Evolutionary conservation across 495 filamentous ascomycete species (phyloP), one percentile per base, ranked within the genome.

Genomic region (Monascus purpureus): DNA sequence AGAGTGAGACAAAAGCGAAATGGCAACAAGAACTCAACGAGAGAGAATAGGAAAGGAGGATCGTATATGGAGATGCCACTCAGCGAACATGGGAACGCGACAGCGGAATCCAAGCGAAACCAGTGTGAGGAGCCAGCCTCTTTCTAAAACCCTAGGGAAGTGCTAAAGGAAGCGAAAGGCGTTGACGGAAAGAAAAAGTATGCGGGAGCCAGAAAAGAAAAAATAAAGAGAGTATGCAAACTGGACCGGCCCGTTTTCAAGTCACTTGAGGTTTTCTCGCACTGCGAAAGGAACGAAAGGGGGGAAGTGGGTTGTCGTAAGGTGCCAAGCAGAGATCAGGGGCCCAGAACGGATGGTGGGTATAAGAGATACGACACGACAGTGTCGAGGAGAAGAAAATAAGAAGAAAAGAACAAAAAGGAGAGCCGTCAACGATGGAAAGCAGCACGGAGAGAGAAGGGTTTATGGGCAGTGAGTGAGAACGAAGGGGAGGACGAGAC

Each of bases 201-300:
- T 38, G 35, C 34, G 38, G 32, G 28, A 33, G 23, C 35, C 25
- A 35, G 45, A 41, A 40, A 45, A 43, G 42, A 45, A 38, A 40
- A 52, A 47, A 42, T 45, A 38, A 45, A 44, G 30, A 37, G 43
- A 38, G 40, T 49, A 28, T 37, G 38, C 50, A 45, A 47, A 61
- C 49, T 56, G 50, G 60, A 47, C 59, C 59, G 56, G 59, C 59
- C 57, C 47, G 34, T 42, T 53, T 43, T 36, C 40, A 51, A 48
- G 47, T 43, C 53, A 58, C 50, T 59, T 45, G 17, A 37, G 14
- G 23, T 31, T 37, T 49, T 45, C 46, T 52, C 58, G 55, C 56
- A 51, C 55, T 53, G 55, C 58, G 58, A 42, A 42, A 31, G 44
- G 52, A 29, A 37, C 22, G 13, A 35, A 25, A 26, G 13, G 26